A percentile compares a stretch with the other conserved stretches of the same genome.
phyloP scores from a whole-genome alignment of 2,329 filamentous ascomycete species.

The Pseudogymnoascus sp. region DNA sequence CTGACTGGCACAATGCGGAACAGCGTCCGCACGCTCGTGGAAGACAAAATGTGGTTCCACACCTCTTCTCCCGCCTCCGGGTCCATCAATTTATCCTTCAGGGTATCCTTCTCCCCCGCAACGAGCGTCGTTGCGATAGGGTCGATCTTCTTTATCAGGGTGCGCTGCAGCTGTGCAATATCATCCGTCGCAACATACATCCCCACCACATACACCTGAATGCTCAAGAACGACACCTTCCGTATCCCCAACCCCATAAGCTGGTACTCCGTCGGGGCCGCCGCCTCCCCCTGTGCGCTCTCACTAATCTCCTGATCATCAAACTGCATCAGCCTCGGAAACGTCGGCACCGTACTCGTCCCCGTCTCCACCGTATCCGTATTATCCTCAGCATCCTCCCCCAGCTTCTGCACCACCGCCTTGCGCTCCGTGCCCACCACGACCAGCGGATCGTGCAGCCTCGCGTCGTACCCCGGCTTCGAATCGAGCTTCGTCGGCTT shows the following conservation, averaged over 20 bases:
- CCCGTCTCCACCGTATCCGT: slow-evolving; percentile 28
- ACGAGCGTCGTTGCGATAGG: slow-evolving; percentile 75
- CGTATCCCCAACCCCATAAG: slow-evolving; percentile 81
- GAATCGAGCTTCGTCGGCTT: slow-evolving; percentile 18
- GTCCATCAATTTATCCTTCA: slow-evolving; percentile 64
- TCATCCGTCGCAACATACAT: slow-evolving; percentile 83
- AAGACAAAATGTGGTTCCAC: slow-evolving; percentile 63
- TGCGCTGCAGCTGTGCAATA: slow-evolving; percentile 69
- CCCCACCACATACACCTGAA: slow-evolving; percentile 92
- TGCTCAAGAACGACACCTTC: slow-evolving; percentile 78
- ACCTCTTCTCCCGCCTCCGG: slow-evolving; percentile 58
- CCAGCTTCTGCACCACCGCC: slow-evolving; percentile 23
- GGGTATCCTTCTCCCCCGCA: slow-evolving; percentile 65
- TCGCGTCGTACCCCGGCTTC: not conserved
- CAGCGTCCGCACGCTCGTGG: slow-evolving; percentile 62
- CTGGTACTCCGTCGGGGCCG: slow-evolving; percentile 61
- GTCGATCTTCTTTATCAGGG: slow-evolving; percentile 68
- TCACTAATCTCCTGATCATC: slow-evolving; percentile 17
- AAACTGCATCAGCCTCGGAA: slow-evolving; percentile 24
- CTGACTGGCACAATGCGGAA: slow-evolving; percentile 83
- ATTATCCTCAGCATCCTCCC: slow-evolving; percentile 30
- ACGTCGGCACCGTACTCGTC: slow-evolving; percentile 25
- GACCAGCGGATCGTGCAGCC: slow-evolving; percentile 21
- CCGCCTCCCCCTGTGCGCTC: slow-evolving; percentile 5
- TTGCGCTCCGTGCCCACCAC: slow-evolving; percentile 24